These are phyloP conservation scores for Marchantia paleacea DNA, from an alignment of 225 moss, liverwort and hornwort genomes.

Conservation along the genomic window DNA sequence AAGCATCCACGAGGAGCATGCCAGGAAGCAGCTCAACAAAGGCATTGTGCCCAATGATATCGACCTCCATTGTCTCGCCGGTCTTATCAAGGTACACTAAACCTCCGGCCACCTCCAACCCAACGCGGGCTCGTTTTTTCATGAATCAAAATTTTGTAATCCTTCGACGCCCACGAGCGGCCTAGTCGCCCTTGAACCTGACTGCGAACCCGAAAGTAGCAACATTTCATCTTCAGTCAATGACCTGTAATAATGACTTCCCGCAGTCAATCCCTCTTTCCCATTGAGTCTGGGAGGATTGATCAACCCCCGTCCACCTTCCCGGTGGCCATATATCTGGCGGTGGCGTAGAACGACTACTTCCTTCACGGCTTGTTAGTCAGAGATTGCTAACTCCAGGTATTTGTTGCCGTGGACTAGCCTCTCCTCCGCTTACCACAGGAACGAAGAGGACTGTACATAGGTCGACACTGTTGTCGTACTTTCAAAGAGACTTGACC, in stretches of 20 bases:
- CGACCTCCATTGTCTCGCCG: conserved; percentile 92
- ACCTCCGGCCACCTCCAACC: no score
- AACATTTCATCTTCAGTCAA: not conserved
- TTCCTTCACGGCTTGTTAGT: not conserved
- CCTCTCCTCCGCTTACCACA: not conserved
- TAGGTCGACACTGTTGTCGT: not conserved
- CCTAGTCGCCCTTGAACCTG: not conserved
- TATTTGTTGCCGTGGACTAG: not conserved
- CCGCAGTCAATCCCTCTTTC: not conserved
- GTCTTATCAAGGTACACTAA: conserved; percentile 79
- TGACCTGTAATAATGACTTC: not conserved
- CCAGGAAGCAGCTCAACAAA: conserved; percentile 90
- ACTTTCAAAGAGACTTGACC: not conserved
- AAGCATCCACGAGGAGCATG: conserved; percentile 92
- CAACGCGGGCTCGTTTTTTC: no score
- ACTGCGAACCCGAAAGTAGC: not conserved
- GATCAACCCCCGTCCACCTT: not conserved
- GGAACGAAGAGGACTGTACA: not conserved
- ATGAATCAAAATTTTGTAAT: no score
- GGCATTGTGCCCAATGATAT: conserved; percentile 92
- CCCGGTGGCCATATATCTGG: not conserved
- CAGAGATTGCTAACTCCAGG: not conserved
- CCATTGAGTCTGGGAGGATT: not conserved
- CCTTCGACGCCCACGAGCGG: no score
- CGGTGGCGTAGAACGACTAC: not conserved